These are phyloP conservation scores for Cladophialophora exuberans DNA, from an alignment of 2,329 filamentous ascomycete species.

Conservation along the genomic window DNA sequence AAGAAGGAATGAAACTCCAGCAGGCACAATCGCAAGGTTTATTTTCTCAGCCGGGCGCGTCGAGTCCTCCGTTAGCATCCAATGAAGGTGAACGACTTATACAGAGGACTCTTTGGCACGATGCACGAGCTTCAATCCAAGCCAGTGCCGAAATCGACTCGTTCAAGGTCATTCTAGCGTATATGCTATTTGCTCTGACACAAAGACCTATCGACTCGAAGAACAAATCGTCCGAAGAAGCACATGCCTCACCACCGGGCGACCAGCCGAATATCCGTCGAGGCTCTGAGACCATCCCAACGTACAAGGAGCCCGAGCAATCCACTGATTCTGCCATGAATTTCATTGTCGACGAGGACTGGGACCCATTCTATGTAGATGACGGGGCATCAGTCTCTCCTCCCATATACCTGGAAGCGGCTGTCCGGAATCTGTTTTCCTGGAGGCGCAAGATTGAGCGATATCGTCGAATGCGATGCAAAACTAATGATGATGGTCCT, in stretches of 20 bases:
- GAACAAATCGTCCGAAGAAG: background rate
- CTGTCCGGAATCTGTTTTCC: conserved; percentile 27
- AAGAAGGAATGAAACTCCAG: conserved; percentile 20
- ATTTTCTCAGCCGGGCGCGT: background rate
- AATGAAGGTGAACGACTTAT: conserved; percentile 38
- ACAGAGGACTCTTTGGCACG: conserved; percentile 47
- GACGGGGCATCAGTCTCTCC: conserved; percentile 22
- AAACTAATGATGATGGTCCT: background rate
- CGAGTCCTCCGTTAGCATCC: conserved; percentile 8
- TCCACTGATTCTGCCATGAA: conserved; percentile 1
- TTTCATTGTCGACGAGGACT: conserved; percentile 11
- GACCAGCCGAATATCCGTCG: background rate
- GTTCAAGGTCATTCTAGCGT: conserved; percentile 49
- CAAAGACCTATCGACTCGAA: conserved; percentile 42
- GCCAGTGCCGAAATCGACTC: conserved; percentile 47
- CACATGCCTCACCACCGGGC: background rate
- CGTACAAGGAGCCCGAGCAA: background rate
- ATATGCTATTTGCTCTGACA: conserved; percentile 51
- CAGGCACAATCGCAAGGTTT: background rate
- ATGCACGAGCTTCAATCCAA: conserved; percentile 45
- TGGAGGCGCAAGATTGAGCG: conserved; percentile 24
- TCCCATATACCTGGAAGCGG: conserved; percentile 25
- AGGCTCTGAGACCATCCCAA: background rate
- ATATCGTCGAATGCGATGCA: conserved; percentile 13
- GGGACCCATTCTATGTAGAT: conserved; percentile 21